These are phyloP conservation scores for Orbilia oligospora DNA, from an alignment of 2,329 filamentous ascomycete species.

Conservation along the genomic window DNA sequence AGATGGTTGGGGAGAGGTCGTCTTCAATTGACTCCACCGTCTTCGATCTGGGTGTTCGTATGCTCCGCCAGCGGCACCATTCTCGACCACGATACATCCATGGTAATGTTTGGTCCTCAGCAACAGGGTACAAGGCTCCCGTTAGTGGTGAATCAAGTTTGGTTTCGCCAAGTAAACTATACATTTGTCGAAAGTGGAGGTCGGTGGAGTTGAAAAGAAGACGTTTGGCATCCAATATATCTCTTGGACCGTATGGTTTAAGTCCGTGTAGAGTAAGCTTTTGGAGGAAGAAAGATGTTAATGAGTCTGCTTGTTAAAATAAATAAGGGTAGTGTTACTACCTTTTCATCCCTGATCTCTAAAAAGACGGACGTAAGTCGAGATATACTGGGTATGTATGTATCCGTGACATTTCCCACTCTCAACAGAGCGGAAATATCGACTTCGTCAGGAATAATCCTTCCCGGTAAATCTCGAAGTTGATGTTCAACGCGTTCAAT, in stretches of 20 bases:
- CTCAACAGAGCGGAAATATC: conserved; percentile 62
- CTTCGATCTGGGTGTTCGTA: conserved; percentile 32
- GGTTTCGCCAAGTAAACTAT: conserved; percentile 59
- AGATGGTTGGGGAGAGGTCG: conserved; percentile 7
- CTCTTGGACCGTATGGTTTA: conserved; percentile 41
- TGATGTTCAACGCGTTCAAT: conserved; percentile 61
- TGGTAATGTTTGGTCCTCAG: conserved; percentile 61
- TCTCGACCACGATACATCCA: conserved; percentile 63
- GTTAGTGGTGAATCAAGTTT: conserved; percentile 22
- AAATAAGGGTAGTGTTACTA: conserved; percentile 21
- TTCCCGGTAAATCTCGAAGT: conserved; percentile 55
- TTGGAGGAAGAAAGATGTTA: not conserved
- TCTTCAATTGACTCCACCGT: not conserved
- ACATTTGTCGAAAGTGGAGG: conserved; percentile 61
- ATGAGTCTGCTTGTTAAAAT: not conserved
- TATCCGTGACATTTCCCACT: conserved; percentile 60
- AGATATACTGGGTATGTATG: conserved; percentile 62
- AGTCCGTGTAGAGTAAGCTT: conserved; percentile 62
- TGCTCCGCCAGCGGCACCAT: conserved; percentile 63
- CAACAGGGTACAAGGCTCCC: conserved; percentile 62
- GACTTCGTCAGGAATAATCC: conserved; percentile 58
- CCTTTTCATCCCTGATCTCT: conserved; percentile 60
- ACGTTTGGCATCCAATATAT: conserved; percentile 63
- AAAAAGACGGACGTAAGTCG: conserved; percentile 63
- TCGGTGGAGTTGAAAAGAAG: conserved; percentile 63